Evolutionary conservation across 352 stramenopile genomes (phyloP).

Genomic region (Phytopythium sindhum): DNA sequence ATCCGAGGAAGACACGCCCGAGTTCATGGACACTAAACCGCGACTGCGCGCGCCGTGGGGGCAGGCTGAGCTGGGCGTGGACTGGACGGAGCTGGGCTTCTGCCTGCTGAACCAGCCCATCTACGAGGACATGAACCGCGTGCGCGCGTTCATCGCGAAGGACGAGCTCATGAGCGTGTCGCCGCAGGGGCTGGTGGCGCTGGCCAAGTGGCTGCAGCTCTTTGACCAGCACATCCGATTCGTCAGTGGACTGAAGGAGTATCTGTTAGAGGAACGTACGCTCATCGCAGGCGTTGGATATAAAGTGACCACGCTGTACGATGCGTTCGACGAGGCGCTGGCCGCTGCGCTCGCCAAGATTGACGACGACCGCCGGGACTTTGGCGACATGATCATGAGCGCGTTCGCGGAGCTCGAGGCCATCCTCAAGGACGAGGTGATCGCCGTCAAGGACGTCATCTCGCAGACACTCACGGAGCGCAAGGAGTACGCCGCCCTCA

Average conservation of each 20-base stretch:
- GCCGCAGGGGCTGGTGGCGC: slow-evolving; percentile 44
- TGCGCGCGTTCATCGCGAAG: slow-evolving; percentile 43
- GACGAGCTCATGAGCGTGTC: slow-evolving; percentile 47
- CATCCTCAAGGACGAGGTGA: slow-evolving; percentile 47
- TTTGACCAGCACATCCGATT: slow-evolving; percentile 62
- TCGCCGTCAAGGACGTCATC: slow-evolving; percentile 48
- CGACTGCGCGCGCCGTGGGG: slow-evolving; percentile 39
- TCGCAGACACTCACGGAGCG: slow-evolving; percentile 44
- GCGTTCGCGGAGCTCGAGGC: slow-evolving; percentile 53
- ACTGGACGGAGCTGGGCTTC: slow-evolving; percentile 55
- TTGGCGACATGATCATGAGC: slow-evolving; percentile 36
- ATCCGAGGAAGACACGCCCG: slow-evolving; percentile 14
- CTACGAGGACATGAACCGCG: slow-evolving; percentile 52
- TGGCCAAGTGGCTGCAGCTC: slow-evolving; percentile 57
- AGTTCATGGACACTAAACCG: slow-evolving; percentile 18
- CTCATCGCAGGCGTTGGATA: slow-evolving; percentile 49
- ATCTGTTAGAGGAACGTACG: slow-evolving; percentile 59
- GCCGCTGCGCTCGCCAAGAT: slow-evolving; percentile 41
- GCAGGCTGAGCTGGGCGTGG: slow-evolving; percentile 30
- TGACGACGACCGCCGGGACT: slow-evolving; percentile 43
- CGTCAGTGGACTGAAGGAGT: slow-evolving; percentile 62
- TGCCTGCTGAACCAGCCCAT: slow-evolving; percentile 52
- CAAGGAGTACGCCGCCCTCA: slow-evolving; percentile 62
- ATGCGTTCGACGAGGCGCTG: slow-evolving; percentile 53
- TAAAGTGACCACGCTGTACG: slow-evolving; percentile 62